phyloP scores from a whole-genome alignment of 495 filamentous ascomycete genomes.

The Xylaria castorea region DNA sequence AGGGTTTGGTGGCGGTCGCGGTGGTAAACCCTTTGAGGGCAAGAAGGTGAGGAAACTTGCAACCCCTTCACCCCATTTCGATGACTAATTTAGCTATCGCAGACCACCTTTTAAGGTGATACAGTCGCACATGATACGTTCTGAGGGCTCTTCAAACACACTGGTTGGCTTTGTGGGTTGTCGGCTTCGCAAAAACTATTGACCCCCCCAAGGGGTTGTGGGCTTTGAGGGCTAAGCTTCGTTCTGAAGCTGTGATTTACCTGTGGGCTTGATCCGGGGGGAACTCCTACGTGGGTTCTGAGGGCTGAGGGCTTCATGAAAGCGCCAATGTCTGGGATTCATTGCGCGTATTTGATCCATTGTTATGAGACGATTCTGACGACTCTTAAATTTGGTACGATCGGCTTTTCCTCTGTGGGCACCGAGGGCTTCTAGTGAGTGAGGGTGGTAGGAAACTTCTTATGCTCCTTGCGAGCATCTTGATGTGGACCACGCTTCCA shows the following conservation, averaged over 20 bases:
- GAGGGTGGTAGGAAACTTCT: conserved; percentile 54
- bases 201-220: conserved; percentile 47
- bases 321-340: conserved; percentile 28
- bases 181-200: conserved; percentile 55
- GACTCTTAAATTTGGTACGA: conserved; percentile 25
- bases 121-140: conserved; percentile 47
- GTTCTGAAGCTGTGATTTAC: conserved; percentile 53
- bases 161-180: conserved; percentile 58
- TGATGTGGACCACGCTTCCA: conserved; percentile 51
- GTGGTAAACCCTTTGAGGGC: conserved; percentile 72
- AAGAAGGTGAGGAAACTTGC: conserved; percentile 64
- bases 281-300: conserved; percentile 46
- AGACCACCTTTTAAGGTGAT: conserved; percentile 74
- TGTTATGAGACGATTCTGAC: conserved; percentile 11
- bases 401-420: conserved; percentile 54
- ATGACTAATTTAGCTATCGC: conserved; percentile 10
- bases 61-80: neutral
- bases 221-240: conserved; percentile 57
- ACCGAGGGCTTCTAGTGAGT: conserved; percentile 48
- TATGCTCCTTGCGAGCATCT: conserved; percentile 46
- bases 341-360: conserved; percentile 14
- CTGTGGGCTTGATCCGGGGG: conserved; percentile 56
- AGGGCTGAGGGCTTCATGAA: conserved; percentile 43
- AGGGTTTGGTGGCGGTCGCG: conserved; percentile 48
- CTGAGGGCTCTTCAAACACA: conserved; percentile 52